Evolutionary conservation across 1,284 basidiomycete species (phyloP), one percentile per base, ranked within the genome.

Genomic region (Ganoderma lingzhi): DNA sequence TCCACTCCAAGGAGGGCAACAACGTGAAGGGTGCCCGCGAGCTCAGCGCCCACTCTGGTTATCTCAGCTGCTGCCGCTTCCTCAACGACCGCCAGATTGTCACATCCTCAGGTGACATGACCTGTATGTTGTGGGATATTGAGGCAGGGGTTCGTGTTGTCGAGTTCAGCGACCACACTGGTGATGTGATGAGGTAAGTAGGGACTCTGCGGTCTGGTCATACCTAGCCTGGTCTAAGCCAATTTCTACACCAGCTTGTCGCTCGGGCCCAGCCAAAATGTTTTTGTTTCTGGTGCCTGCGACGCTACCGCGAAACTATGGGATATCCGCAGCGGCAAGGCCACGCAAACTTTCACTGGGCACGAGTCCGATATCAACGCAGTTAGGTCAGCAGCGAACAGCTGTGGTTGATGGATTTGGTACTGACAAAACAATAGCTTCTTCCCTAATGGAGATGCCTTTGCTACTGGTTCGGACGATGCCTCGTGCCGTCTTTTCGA

Each of bases 321-420:
- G 97, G 98, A 99, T 82, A 98, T 98, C 77, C 92, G 97, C 73
- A 96, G 92, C 74, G 96, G 96, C 73, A 96, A 96, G 77, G 96
- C 97, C 19, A 97, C 97, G 12, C 98, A 99, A 84, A 98, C 97
- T 3, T 99, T 99, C 80, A 96, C 96, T 66, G 98, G 97, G 53
- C 98, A 99, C 80, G 97, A 99, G 82, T 97, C 96, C 66, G 98
- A 99, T 80, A 99, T 99, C 84, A 99, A 99, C 82, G 96, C 97
- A 68, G 97, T 99, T 56, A 93, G 95, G 95, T 97, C 79, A 79
- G 95, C 89, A 59, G 6, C 53, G n/a, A 66, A 71, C 63, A 39
- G 35, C 23, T 59, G 62, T 17, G 32, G 62, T 23, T 61, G 59
- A 44, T 28, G 28, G 3, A 39, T 61, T 35, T 30, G 42, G 35